phyloP scores from a whole-genome alignment of 2,329 filamentous ascomycete species.

The Exophiala bonariae region DNA sequence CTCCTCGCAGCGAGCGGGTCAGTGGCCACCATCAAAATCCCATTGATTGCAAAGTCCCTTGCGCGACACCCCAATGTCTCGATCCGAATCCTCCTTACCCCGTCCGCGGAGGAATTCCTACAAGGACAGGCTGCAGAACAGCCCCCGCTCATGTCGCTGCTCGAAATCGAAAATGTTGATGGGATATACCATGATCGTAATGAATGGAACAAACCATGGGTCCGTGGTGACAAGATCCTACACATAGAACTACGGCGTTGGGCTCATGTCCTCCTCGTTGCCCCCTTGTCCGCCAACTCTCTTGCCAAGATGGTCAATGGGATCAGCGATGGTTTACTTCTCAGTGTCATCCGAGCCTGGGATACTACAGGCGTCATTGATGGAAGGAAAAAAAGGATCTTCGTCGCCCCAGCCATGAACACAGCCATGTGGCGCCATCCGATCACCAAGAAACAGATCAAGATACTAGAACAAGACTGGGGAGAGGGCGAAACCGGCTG shows the following conservation, averaged over 20 bases:
- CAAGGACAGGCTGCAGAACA: slow-evolving; percentile 75
- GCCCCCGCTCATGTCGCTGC: slow-evolving; percentile 63
- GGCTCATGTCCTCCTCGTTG: slow-evolving; percentile 79
- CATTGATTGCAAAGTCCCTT: slow-evolving; percentile 58
- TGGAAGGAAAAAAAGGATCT: slow-evolving; percentile 61
- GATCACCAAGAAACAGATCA: slow-evolving; percentile 71
- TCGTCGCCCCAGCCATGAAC: slow-evolving; percentile 85
- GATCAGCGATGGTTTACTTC: slow-evolving; percentile 72
- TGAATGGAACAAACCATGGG: slow-evolving; percentile 81
- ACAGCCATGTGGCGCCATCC: slow-evolving; percentile 88
- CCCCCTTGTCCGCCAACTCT: slow-evolving; percentile 79
- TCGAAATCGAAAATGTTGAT: slow-evolving; percentile 69
- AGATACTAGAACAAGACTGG: slow-evolving; percentile 73
- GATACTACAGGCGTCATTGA: slow-evolving; percentile 69
- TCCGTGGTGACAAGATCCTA: slow-evolving; percentile 73
- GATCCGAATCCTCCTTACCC: slow-evolving; percentile 81
- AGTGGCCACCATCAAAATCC: slow-evolving; percentile 86
- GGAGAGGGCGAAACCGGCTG: slow-evolving; percentile 52
- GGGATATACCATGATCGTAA: slow-evolving; percentile 80
- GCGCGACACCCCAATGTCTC: slow-evolving; percentile 59
- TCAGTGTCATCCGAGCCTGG: slow-evolving; percentile 80
- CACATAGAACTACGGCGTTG: slow-evolving; percentile 86
- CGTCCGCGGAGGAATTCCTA: slow-evolving; percentile 73
- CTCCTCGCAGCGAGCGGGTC: slow-evolving; percentile 69
- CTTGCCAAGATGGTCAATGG: slow-evolving; percentile 82